Conservation (phyloP, 169 alveolate species). For the Plasmodium gonderi region DNA sequence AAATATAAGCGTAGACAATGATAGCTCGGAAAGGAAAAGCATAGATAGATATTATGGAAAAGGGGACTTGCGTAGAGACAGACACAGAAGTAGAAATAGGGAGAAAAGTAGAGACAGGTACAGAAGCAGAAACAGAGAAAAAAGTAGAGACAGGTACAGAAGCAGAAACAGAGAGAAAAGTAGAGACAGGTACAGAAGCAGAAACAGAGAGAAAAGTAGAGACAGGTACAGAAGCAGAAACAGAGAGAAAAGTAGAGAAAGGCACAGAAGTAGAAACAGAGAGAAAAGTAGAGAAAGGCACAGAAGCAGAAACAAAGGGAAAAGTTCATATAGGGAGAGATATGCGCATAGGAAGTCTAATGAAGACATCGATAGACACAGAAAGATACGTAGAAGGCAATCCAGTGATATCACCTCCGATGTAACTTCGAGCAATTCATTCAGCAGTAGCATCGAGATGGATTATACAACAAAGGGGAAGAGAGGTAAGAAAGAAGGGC, state of each 20-base stretch:
- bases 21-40: neutral
- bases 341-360: no score
- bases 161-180: neutral
- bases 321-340: neutral
- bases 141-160: neutral
- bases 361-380: neutral
- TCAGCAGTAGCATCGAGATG: slow-evolving; percentile 9
- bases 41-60: neutral
- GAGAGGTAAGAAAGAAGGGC: neutral
- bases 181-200: neutral
- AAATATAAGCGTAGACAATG: neutral
- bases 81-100: neutral
- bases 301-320: neutral
- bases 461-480: neutral
- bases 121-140: neutral
- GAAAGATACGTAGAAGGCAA: neutral
- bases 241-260: neutral
- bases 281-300: neutral
- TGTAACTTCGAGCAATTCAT: neutral
- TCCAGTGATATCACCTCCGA: neutral
- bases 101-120: neutral
- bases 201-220: neutral
- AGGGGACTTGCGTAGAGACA: slow-evolving; percentile 1
- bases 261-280: neutral
- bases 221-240: neutral